Conservation (phyloP, 805 yeast genomes). For the Dipodascopsis uninucleata region DNA sequence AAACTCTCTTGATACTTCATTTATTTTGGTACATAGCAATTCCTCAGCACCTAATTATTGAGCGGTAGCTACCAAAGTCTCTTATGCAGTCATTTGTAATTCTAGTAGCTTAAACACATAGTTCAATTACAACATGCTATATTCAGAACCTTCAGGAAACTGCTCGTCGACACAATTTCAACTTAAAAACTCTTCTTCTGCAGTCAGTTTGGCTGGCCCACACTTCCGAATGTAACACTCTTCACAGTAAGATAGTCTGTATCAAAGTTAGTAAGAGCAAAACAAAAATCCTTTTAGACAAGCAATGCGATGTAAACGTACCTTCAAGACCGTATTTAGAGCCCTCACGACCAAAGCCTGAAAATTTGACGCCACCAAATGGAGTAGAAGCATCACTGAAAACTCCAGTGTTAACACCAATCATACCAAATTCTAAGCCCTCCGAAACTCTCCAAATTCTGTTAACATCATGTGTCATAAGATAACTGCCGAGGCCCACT, state of each 20-base stretch:
- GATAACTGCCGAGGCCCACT: constrained; percentile 76
- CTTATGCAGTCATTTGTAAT: no score
- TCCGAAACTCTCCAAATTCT: constrained; percentile 62
- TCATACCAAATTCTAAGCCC: constrained; percentile 72
- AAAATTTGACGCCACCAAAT: constrained; percentile 60
- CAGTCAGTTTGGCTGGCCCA: constrained; percentile 6
- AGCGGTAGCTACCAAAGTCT: no score
- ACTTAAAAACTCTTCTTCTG: no score
- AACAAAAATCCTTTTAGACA: background rate
- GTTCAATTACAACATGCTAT: no score
- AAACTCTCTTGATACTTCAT: no score
- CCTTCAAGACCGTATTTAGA: constrained; percentile 60
- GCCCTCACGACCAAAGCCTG: constrained; percentile 72
- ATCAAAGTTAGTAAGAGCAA: background rate
- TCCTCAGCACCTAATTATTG: no score
- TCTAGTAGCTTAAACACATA: no score
- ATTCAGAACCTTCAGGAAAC: no score
- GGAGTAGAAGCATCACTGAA: constrained; percentile 54
- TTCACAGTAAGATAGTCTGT: constrained; percentile 23
- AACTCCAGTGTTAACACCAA: constrained; percentile 73
- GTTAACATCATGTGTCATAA: constrained; percentile 55
- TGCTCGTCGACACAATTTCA: no score
- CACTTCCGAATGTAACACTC: constrained; percentile 18
- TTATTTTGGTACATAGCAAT: no score
- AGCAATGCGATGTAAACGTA: constrained; percentile 10